Conservation (phyloP, 768 basidiomycete species). For the Xerocomellus amylosporus region DNA sequence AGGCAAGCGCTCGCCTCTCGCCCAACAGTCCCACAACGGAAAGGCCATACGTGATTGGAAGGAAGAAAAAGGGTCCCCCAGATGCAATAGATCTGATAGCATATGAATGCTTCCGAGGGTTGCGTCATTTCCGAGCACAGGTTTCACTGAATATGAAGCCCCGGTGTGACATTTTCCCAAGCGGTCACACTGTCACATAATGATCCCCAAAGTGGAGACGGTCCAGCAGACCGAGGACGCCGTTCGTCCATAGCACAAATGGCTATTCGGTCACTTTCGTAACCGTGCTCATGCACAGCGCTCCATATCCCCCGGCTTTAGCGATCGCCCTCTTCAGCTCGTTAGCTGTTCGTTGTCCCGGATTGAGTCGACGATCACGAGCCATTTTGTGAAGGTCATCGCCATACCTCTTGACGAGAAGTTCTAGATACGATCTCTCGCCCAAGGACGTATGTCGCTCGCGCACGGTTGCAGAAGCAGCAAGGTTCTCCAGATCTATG, state of each 20-base stretch:
- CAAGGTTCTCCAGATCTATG: conserved; percentile 64
- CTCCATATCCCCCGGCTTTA: conserved; percentile 48
- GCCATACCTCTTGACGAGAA: conserved; percentile 68
- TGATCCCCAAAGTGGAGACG: conserved; percentile 14
- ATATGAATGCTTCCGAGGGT: conserved; percentile 10
- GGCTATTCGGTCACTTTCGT: conserved; percentile 2
- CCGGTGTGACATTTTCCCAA: conserved; percentile 26
- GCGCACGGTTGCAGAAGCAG: conserved; percentile 45
- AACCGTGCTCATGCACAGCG: conserved; percentile 17
- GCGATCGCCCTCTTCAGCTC: conserved; percentile 64
- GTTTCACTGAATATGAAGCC: conserved; percentile 22
- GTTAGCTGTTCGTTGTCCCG: conserved; percentile 80
- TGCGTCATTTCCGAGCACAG: conserved; percentile 29
- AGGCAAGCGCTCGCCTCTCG: background rate
- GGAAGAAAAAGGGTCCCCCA: background rate
- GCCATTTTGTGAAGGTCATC: conserved; percentile 75
- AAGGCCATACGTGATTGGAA: conserved; percentile 9
- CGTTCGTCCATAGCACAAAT: conserved; percentile 2
- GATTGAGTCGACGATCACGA: conserved; percentile 73
- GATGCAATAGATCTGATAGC: conserved; percentile 14
- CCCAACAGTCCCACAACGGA: background rate
- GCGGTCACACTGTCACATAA: conserved; percentile 31
- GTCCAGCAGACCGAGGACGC: conserved; percentile 11
- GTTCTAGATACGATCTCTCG: conserved; percentile 63
- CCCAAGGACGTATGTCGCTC: conserved; percentile 64